These are phyloP conservation scores for Epichloe gansuensis DNA, from an alignment of 2,329 filamentous ascomycete genomes.

Conservation along the genomic window DNA sequence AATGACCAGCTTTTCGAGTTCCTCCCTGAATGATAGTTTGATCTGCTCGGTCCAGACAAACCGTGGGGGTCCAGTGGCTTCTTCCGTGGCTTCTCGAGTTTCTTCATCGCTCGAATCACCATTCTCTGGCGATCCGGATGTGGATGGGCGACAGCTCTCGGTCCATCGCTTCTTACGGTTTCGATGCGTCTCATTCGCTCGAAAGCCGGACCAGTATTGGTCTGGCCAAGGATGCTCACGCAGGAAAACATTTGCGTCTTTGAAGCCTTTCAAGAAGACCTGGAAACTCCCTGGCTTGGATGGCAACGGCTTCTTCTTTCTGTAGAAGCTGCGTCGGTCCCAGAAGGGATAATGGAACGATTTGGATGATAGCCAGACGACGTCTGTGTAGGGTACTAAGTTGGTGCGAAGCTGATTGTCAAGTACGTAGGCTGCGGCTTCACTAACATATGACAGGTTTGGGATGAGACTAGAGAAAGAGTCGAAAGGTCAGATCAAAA, in stretches of 20 bases:
- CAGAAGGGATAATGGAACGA: conserved; percentile 98
- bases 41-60: conserved; percentile 82
- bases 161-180: conserved; percentile 65
- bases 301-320: conserved; percentile 76
- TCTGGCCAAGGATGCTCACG: conserved; percentile 96
- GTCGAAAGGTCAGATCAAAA: background rate
- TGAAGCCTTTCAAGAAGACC: conserved; percentile 92
- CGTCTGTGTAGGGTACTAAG: conserved; percentile 91
- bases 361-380: conserved; percentile 87
- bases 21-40: conserved; percentile 86
- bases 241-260: conserved; percentile 91
- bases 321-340: conserved; percentile 79
- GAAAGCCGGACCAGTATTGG: conserved; percentile 61
- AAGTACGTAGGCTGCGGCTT: conserved; percentile 91
- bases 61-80: conserved; percentile 39
- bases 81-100: conserved; percentile 28
- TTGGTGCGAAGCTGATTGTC: conserved; percentile 83
- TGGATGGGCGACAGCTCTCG: conserved; percentile 63
- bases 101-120: conserved; percentile 54
- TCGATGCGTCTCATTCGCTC: conserved; percentile 52
- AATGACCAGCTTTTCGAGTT: conserved; percentile 93
- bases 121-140: conserved; percentile 39
- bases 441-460: conserved; percentile 94
- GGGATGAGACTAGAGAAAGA: conserved; percentile 58
- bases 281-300: conserved; percentile 93